These are phyloP conservation scores for Alternaria novae-zelandiae DNA, from an alignment of 2,329 filamentous ascomycete genomes.

Conservation along the genomic window DNA sequence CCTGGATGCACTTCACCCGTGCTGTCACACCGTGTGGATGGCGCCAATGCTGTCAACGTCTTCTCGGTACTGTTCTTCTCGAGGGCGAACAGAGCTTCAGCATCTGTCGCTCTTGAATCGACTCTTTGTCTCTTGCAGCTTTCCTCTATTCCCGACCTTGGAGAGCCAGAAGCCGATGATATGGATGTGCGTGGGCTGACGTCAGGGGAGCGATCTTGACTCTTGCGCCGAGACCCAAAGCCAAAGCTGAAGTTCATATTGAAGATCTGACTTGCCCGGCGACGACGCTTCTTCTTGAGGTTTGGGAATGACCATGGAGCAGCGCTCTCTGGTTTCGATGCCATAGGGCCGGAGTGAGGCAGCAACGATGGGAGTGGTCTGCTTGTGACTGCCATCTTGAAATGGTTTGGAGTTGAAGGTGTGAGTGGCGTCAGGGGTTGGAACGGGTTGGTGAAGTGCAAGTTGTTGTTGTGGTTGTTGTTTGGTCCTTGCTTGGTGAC, in stretches of 20 bases:
- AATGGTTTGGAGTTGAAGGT: conserved; percentile 6
- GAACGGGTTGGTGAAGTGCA: neutral
- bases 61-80: neutral
- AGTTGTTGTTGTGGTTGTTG: neutral
- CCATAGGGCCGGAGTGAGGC: neutral
- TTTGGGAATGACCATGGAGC: conserved; percentile 9
- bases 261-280: conserved; percentile 15
- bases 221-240: conserved; percentile 3
- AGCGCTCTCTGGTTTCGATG: conserved; percentile 2
- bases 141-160: neutral
- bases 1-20: conserved; percentile 15
- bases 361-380: conserved; percentile 1
- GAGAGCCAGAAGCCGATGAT: conserved; percentile 2
- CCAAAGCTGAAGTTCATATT: conserved; percentile 20
- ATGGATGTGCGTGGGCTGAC: conserved; percentile 21
- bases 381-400: conserved; percentile 10
- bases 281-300: conserved; percentile 9
- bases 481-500: neutral
- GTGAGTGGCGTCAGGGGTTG: neutral
- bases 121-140: conserved; percentile 17
- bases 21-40: neutral
- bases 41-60: neutral
- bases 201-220: conserved; percentile 14
- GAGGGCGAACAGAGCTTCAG: neutral
- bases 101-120: conserved; percentile 12